Conservation (phyloP, 495 filamentous ascomycete species). For the Tuber indicum region DNA sequence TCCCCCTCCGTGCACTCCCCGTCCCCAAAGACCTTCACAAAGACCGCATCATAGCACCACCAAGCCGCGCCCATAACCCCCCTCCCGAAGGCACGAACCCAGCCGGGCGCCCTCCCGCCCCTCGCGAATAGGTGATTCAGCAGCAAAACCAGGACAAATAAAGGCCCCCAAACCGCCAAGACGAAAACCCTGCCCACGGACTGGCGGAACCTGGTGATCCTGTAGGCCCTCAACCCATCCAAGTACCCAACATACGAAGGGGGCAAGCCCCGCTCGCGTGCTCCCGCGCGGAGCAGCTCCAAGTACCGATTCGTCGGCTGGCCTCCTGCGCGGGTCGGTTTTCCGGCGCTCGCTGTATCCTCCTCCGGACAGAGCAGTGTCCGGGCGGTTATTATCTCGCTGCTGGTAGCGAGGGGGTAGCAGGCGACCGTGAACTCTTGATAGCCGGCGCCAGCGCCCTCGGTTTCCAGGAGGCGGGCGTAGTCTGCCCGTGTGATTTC, state of each 20-base stretch:
- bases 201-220: slow-evolving; percentile 60
- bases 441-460: slow-evolving; percentile 78
- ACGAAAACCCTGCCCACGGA: slow-evolving; percentile 54
- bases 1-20: slow-evolving; percentile 67
- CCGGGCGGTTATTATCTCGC: slow-evolving; percentile 42
- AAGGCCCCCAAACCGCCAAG: slow-evolving; percentile 47
- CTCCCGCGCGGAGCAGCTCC: slow-evolving; percentile 64
- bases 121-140: slow-evolving; percentile 39
- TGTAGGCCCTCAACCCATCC: slow-evolving; percentile 58
- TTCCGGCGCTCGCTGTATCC: background rate
- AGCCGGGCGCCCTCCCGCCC: slow-evolving; percentile 55
- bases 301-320: slow-evolving; percentile 82
- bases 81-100: slow-evolving; percentile 52
- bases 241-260: slow-evolving; percentile 66
- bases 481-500: slow-evolving; percentile 79
- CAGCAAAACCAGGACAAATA: slow-evolving; percentile 42
- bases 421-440: slow-evolving; percentile 74
- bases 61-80: slow-evolving; percentile 56
- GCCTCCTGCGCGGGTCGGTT: slow-evolving; percentile 43
- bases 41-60: slow-evolving; percentile 65
- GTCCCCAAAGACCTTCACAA: slow-evolving; percentile 68
- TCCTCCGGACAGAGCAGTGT: slow-evolving; percentile 30
- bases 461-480: slow-evolving; percentile 76
- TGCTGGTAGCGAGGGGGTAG: slow-evolving; percentile 38
- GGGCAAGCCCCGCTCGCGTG: slow-evolving; percentile 69